These are phyloP conservation scores for Pseudomonodictys pantanalensis DNA, from an alignment of 495 filamentous ascomycete species.

Conservation along the genomic window DNA sequence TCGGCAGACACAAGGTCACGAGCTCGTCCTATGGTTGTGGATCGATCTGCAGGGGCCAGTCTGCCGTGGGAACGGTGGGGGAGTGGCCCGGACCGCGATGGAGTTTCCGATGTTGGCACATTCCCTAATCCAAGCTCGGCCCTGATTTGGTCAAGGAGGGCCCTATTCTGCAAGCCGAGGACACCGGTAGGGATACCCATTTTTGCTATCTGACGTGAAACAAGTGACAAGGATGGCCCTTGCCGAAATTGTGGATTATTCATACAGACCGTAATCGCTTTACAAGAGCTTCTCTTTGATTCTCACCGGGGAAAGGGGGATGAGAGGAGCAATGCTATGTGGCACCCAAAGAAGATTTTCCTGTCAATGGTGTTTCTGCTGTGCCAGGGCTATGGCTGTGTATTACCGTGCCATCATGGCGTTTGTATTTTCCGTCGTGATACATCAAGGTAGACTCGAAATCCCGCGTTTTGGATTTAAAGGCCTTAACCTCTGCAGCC, in stretches of 20 bases:
- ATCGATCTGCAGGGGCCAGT: neutral
- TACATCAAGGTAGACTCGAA: neutral
- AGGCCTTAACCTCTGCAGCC: slow-evolving; percentile 42
- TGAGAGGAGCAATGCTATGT: neutral
- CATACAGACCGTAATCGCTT: neutral
- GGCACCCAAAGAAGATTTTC: neutral
- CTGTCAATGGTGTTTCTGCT: neutral
- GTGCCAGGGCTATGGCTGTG: neutral
- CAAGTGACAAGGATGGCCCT: neutral
- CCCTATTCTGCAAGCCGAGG: neutral
- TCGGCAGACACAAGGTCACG: neutral
- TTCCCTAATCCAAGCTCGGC: neutral
- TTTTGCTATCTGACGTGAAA: neutral
- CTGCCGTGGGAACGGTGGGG: slow-evolving; percentile 7
- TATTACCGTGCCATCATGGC: neutral
- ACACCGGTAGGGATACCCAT: neutral
- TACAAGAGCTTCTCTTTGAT: neutral
- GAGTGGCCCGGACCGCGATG: neutral
- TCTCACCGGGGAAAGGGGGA: neutral
- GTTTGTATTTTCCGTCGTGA: slow-evolving; percentile 4
- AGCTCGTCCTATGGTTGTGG: slow-evolving; percentile 1
- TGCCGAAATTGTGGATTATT: no score
- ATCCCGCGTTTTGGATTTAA: neutral
- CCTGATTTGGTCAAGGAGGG: neutral
- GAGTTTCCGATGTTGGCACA: neutral